Evolutionary conservation across 2,329 filamentous ascomycete species (phyloP), one percentile per base, ranked within the genome.

Genomic region (Fusarium xylarioides): DNA sequence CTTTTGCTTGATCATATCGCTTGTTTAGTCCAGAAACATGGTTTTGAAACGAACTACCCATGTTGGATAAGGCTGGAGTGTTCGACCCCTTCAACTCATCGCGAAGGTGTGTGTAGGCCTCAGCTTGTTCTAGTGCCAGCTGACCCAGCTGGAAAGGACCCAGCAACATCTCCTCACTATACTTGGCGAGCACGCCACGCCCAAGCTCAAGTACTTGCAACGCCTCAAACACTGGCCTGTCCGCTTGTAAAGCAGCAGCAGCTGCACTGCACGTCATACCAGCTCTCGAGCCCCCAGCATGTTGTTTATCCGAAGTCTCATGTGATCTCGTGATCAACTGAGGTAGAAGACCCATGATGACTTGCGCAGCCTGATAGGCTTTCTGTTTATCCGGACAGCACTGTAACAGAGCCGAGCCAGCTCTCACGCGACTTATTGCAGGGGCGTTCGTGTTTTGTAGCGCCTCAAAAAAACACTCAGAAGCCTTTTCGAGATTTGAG

Each of bases 41-140:
- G 0, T 2, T 30, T 6, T 47, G 19, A 8, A 47, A 11, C 3
- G 26, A 47, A n/a, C 1, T n/a, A 1, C 9, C 6, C 14, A 47
- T 21, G 1, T 21, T 9, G 3, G 4, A 2, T 16, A 16, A 8
- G 9, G 3, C 26, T 0, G 19, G 14, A 6, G 7, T 12, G 6
- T 1, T 11, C 3, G 28, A 6, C 2, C 0, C 7, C 14, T 30
- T 30, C 44, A 47, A 9, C 7, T 16, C 44, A 11, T 34, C 47
- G 2, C 47, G 47, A 34, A 50, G 47, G 11, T 18, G 21, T 2
- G 1, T 7, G 16, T 50, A 50, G 0, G 7, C 11, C 21, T 34
- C 0, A 0, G 30, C 11, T 50, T 50, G 30, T 19, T 23, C 7
- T n/a, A 19, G n/a, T 1, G 0, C 5, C 1, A 50, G 21, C 0